These are phyloP conservation scores for Circinella umbellata DNA, from an alignment of 371 early-diverging fungal species.

Conservation along the genomic window DNA sequence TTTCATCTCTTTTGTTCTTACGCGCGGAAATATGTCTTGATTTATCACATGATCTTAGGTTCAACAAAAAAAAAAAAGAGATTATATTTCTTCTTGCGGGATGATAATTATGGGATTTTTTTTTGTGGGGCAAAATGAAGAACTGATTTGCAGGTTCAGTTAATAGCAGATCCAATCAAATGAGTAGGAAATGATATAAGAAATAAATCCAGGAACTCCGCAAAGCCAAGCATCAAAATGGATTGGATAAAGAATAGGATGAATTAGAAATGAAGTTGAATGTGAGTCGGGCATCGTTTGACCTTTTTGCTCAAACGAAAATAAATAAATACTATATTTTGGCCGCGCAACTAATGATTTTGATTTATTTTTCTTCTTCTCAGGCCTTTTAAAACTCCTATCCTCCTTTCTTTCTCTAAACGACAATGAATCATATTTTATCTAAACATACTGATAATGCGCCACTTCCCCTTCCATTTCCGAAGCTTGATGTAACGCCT, in stretches of 20 bases:
- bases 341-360: background rate
- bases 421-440: background rate
- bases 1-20: too few species aligned
- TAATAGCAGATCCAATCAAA: background rate
- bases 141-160: background rate
- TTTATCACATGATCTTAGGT: too few species aligned
- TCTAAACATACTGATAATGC: background rate
- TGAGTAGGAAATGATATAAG: background rate
- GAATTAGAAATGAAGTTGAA: background rate
- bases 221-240: background rate
- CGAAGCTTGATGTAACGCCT: background rate
- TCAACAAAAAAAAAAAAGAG: too few species aligned
- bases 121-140: background rate
- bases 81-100: too few species aligned
- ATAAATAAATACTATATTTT: too few species aligned
- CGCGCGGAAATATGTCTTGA: too few species aligned
- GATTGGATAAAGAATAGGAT: background rate
- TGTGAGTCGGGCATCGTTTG: conserved; percentile 1
- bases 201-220: conserved; percentile 1
- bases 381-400: conserved; percentile 1
- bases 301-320: background rate
- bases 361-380: background rate
- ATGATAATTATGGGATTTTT: background rate
- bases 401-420: too few species aligned
- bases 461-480: background rate